phyloP scores from a whole-genome alignment of 306 rosid species.

The Prunus mume region DNA sequence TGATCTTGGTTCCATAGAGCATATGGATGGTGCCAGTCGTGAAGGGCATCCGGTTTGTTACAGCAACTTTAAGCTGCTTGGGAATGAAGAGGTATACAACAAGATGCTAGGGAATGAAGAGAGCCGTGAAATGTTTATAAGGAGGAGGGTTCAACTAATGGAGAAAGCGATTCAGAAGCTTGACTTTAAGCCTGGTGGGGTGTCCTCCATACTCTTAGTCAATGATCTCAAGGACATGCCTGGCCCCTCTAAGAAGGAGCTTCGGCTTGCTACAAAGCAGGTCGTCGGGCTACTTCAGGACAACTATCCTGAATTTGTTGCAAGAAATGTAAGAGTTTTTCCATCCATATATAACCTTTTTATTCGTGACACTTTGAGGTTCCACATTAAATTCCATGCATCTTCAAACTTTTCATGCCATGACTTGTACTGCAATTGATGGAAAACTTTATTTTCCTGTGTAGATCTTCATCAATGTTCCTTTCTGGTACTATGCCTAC shows the following conservation, averaged over 20 bases:
- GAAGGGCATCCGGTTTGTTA: conserved; percentile 82
- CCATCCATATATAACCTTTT: neutral
- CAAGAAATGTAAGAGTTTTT: conserved; percentile 35
- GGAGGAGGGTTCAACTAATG: conserved; percentile 61
- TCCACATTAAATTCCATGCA: neutral
- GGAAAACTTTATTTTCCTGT: neutral
- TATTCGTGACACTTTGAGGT: neutral
- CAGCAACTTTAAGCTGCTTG: conserved; percentile 56
- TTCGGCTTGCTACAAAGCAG: conserved; percentile 69
- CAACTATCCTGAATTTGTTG: conserved; percentile 72
- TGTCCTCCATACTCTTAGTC: conserved; percentile 60
- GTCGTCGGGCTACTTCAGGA: conserved; percentile 68
- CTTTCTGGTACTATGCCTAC: conserved; percentile 81
- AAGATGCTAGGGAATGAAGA: conserved; percentile 57
- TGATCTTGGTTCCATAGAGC: conserved; percentile 37
- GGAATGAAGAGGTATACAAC: conserved; percentile 55
- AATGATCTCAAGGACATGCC: conserved; percentile 70
- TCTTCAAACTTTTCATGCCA: neutral
- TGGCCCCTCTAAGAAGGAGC: conserved; percentile 66
- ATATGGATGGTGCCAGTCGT: conserved; percentile 55
- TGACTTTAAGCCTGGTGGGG: conserved; percentile 60
- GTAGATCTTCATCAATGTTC: conserved; percentile 79
- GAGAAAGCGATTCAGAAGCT: conserved; percentile 63
- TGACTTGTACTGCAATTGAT: neutral
- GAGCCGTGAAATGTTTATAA: conserved; percentile 50